Evolutionary conservation across 2,329 filamentous ascomycete genomes (phyloP).

Genomic region (Hymenoscyphus infarciens): DNA sequence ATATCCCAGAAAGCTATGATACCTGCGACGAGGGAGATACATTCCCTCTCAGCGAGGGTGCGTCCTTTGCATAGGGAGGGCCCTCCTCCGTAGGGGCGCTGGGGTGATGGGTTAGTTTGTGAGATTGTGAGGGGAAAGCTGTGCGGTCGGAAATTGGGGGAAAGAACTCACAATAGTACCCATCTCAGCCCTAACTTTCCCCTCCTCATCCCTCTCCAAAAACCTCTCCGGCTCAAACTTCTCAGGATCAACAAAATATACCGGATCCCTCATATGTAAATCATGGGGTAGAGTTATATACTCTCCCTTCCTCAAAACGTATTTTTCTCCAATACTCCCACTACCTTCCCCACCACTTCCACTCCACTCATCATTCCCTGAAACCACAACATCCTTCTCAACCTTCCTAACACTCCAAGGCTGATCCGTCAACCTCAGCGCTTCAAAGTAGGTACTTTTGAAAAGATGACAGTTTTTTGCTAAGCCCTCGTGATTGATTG

Average conservation of each 20-base stretch:
- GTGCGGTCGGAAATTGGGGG: too few species aligned
- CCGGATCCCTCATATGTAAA: conserved; percentile 41
- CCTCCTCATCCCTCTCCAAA: conserved; percentile 40
- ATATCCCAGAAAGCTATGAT: conserved; percentile 56
- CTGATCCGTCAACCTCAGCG: conserved; percentile 42
- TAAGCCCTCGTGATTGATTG: conserved; percentile 40
- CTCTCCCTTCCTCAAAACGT: conserved; percentile 41
- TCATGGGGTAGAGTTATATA: conserved; percentile 43
- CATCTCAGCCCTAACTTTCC: conserved; percentile 36
- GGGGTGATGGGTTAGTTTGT: neutral
- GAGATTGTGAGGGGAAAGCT: neutral
- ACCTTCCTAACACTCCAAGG: conserved; percentile 42
- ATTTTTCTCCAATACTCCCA: conserved; percentile 27
- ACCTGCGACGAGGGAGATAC: conserved; percentile 48
- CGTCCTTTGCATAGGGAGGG: conserved; percentile 47
- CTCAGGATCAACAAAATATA: conserved; percentile 38
- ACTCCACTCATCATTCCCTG: neutral
- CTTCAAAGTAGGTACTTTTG: conserved; percentile 44
- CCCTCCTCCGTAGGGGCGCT: conserved; percentile 46
- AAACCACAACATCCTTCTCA: conserved; percentile 36
- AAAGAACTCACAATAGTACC: conserved; percentile 36
- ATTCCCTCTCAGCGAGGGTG: conserved; percentile 47
- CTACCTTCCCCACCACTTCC: conserved; percentile 19
- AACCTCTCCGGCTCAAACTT: conserved; percentile 44
- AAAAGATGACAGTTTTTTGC: conserved; percentile 44